phyloP scores from a whole-genome alignment of 345 rosid genomes.

The Ceriops zippeliana region DNA sequence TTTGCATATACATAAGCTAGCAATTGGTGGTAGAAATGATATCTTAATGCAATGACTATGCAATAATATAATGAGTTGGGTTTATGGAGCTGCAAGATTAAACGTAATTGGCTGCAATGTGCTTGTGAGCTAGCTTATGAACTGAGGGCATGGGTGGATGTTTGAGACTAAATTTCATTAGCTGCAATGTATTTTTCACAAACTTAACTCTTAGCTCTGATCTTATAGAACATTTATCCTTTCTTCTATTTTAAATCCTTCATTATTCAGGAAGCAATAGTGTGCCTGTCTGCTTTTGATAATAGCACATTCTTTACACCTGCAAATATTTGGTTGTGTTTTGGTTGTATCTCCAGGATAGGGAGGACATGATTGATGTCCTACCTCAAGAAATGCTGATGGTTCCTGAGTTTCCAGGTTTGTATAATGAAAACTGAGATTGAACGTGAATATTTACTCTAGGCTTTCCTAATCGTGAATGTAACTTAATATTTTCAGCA shows the following conservation, averaged over 20 bases:
- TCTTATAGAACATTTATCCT: background rate
- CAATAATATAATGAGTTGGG: background rate
- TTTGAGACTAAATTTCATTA: no score
- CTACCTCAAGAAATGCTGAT: slow-evolving; percentile 51
- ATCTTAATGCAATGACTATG: background rate
- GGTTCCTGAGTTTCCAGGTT: slow-evolving; percentile 70
- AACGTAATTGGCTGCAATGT: background rate
- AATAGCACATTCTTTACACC: background rate
- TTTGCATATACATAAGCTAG: background rate
- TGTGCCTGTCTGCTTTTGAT: background rate
- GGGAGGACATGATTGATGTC: slow-evolving; percentile 54
- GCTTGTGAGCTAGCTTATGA: background rate
- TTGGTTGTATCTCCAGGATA: slow-evolving; percentile 49
- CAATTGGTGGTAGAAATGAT: background rate
- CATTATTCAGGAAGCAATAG: no score
- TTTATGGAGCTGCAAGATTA: background rate
- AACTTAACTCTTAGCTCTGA: background rate
- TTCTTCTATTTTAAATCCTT: background rate
- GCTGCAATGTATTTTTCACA: no score
- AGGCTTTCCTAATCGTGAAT: slow-evolving; percentile 11
- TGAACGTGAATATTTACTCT: slow-evolving; percentile 13
- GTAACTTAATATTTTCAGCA: slow-evolving; percentile 25
- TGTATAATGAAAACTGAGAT: slow-evolving; percentile 1
- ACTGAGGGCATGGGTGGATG: no score
- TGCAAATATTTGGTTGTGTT: background rate